These are phyloP conservation scores for Byssoonygena ceratinophila DNA, from an alignment of 2,329 filamentous ascomycete species.

Conservation along the genomic window DNA sequence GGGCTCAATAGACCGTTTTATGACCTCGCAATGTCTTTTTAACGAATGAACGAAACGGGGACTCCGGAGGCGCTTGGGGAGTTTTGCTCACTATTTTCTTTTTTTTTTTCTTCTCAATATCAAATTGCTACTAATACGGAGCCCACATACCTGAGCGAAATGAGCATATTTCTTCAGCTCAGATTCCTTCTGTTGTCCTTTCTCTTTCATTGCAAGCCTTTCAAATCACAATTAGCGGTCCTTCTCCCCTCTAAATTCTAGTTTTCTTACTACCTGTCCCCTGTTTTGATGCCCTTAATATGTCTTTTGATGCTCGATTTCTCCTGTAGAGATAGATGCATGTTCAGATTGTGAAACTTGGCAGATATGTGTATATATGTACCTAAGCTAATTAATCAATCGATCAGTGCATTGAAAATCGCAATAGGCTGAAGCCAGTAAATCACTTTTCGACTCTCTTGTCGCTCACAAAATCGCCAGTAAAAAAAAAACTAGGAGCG, in stretches of 20 bases:
- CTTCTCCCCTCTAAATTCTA: neutral
- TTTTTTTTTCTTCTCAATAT: neutral
- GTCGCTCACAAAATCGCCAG: too few species aligned
- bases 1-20: too few species aligned
- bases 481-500: too few species aligned
- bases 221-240: neutral
- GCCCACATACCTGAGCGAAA: neutral
- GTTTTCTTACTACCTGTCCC: neutral
- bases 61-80: neutral
- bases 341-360: neutral
- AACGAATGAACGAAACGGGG: neutral
- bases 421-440: too few species aligned
- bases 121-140: neutral
- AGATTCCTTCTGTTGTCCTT: neutral
- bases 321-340: neutral
- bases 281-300: neutral
- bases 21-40: neutral
- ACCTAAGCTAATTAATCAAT: neutral
- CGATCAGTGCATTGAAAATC: neutral
- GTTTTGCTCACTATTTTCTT: too few species aligned
- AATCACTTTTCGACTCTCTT: too few species aligned
- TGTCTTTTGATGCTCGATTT: neutral
- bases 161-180: neutral
- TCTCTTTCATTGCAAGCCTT: neutral
- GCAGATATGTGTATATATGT: neutral